These are phyloP conservation scores for Fusarium circinatum DNA, from an alignment of 2,329 filamentous ascomycete species.

Conservation along the genomic window DNA sequence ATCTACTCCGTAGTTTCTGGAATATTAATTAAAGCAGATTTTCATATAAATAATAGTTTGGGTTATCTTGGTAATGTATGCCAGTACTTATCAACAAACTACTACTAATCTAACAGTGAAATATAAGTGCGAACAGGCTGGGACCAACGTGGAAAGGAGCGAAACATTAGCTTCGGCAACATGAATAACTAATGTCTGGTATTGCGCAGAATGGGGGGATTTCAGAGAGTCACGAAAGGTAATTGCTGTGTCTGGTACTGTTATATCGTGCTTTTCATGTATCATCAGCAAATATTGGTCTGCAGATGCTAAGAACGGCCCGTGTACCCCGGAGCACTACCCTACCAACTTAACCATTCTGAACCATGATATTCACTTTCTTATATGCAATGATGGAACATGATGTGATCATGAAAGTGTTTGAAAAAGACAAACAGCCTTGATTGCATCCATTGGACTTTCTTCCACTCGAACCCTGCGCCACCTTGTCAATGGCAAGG, in stretches of 20 bases:
- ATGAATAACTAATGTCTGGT: neutral
- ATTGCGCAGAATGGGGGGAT: neutral
- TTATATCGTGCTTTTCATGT: slow-evolving; percentile 3
- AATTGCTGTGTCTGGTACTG: slow-evolving; percentile 5
- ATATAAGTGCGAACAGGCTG: slow-evolving; percentile 7
- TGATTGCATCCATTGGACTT: slow-evolving; percentile 6
- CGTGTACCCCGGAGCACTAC: slow-evolving; percentile 22
- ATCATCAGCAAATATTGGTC: slow-evolving; percentile 10
- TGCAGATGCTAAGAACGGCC: slow-evolving; percentile 23
- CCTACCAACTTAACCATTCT: slow-evolving; percentile 16
- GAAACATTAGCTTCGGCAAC: slow-evolving; percentile 14
- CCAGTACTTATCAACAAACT: neutral
- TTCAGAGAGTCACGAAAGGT: neutral
- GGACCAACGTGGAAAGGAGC: slow-evolving; percentile 6
- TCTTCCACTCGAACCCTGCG: slow-evolving; percentile 16
- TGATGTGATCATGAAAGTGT: slow-evolving; percentile 34
- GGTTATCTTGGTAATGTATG: neutral
- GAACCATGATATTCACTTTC: slow-evolving; percentile 13
- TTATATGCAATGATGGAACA: slow-evolving; percentile 28
- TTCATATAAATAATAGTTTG: neutral
- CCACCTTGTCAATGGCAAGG: slow-evolving; percentile 16
- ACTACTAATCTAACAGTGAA: neutral
- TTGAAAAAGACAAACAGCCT: neutral
- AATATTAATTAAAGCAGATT: slow-evolving; percentile 31
- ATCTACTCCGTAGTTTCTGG: slow-evolving; percentile 32